A percentile compares a stretch with the other conserved stretches of the same genome.
Conservation (phyloP, 176 grass and related monocot species). For the Juncus effusus region DNA sequence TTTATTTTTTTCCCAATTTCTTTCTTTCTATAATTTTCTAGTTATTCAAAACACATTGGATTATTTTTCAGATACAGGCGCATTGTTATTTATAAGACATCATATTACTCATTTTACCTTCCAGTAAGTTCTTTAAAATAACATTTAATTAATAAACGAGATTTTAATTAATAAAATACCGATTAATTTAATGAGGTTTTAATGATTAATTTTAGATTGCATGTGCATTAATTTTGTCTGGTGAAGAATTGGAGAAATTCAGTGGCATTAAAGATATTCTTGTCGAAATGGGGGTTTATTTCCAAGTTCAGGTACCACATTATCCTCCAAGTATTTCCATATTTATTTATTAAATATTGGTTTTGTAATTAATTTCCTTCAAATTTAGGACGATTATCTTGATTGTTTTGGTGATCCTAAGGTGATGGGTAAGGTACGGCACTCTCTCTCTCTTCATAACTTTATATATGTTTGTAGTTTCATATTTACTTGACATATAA, state of each 20-base stretch:
- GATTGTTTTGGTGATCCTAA: constrained; percentile 83
- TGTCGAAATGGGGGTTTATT: constrained; percentile 60
- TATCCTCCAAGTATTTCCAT: background rate
- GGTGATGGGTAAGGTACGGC: constrained; percentile 55
- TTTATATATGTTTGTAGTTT: constrained; percentile 6
- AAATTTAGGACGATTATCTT: constrained; percentile 62
- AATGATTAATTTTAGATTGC: constrained; percentile 31
- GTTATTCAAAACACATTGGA: background rate
- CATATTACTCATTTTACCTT: constrained; percentile 67
- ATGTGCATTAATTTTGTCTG: constrained; percentile 36
- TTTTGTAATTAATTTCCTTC: background rate
- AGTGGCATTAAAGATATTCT: constrained; percentile 38
- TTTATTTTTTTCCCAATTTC: constrained; percentile 5
- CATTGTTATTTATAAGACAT: constrained; percentile 64
- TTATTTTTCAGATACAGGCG: constrained; percentile 36
- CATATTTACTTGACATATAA: background rate
- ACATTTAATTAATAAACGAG: too few relatives aligned
- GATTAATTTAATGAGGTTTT: background rate
- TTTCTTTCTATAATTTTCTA: constrained; percentile 9
- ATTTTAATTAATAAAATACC: too few relatives aligned
- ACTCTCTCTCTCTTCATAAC: background rate
- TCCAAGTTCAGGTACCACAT: constrained; percentile 60
- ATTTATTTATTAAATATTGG: background rate
- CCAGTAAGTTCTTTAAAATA: constrained; percentile 37
- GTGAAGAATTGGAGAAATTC: constrained; percentile 33